Conservation (phyloP, 441 rosid species). For the Hypseocharis bilobata region DNA sequence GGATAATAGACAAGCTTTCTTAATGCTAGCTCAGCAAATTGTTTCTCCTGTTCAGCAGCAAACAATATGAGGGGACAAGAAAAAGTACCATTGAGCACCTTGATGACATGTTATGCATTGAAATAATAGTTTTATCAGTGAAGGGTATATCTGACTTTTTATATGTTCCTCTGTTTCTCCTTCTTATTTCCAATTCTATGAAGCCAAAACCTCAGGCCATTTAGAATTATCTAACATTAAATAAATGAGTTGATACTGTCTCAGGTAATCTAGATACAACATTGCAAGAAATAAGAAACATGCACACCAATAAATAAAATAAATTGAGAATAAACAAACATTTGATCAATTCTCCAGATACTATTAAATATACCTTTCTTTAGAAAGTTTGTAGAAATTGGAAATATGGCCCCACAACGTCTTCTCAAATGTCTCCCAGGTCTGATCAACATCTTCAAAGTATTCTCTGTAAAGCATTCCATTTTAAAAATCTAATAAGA, state of each 20-base stretch:
- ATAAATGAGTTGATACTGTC: background rate
- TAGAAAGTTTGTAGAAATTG: constrained; percentile 79
- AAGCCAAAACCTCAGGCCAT: background rate
- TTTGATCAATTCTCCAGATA: constrained; percentile 10
- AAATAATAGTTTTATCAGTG: too few relatives aligned
- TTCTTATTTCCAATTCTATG: too few relatives aligned
- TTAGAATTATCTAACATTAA: background rate
- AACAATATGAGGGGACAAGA: background rate
- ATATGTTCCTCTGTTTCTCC: too few relatives aligned
- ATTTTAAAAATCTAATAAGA: constrained; percentile 17
- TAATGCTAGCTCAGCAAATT: background rate
- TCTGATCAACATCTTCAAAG: constrained; percentile 92
- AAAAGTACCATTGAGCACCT: background rate
- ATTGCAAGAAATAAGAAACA: background rate
- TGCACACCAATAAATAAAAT: background rate
- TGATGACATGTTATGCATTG: background rate
- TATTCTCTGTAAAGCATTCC: constrained; percentile 59
- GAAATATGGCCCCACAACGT: constrained; percentile 85
- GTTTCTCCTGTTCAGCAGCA: background rate
- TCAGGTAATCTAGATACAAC: background rate
- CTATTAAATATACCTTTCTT: constrained; percentile 62
- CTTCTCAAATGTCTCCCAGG: constrained; percentile 97
- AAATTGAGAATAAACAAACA: background rate
- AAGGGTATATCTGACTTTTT: too few relatives aligned
- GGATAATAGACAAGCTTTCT: background rate